Evolutionary conservation across 2,329 filamentous ascomycete species (phyloP), one percentile per base, ranked within the genome.

Genomic region (Penicillium sp.): DNA sequence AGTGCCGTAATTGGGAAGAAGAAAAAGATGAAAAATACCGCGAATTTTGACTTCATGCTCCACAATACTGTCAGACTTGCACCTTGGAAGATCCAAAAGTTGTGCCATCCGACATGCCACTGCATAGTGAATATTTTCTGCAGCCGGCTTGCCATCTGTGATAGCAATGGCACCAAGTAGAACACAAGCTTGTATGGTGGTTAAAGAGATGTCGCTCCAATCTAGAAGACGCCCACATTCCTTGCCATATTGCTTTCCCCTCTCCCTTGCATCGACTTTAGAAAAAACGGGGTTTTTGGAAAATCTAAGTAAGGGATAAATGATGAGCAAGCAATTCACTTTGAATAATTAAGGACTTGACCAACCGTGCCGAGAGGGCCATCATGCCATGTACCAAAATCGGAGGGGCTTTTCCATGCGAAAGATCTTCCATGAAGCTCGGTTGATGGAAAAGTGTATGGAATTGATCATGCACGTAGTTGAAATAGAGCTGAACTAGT

Each of bases 101-200:
- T 73, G 61, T 6, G 73, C 71, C 55, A 74, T 70, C 3, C 74
- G 69, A 52, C 67, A 70, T 2, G 74, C 74, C 11, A 73, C 59
- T 10, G 67, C 63, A 44, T 77, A 77, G 55, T 72, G 76, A 14
- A 78, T 59, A 0, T 72, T 67, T 48, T 78, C 76, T 7, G 55
- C 36, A 1, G 51, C 54, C 0, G 73, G 62, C 1, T 64, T 65
- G 5, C 70, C 65, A 14, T 77, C 63, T 1, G 70, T 68, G 14
- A 77, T 70, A 3, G 67, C 70, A 37, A 71, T 67, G 3, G 70
- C 71, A 2, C 72, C 76, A 0, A 78, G 58, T 5, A 79, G 58
- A 5, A 79, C 68, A 37, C 72, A 74, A 5, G 72, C 72, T 57
- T 78, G 76, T 9, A 77, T 63, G 1, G 71, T 76, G 2, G 49